A percentile compares a stretch with the other conserved stretches of the same genome.
phyloP scores from a whole-genome alignment of 2,329 filamentous ascomycete species.

The Penicillium sp. region DNA sequence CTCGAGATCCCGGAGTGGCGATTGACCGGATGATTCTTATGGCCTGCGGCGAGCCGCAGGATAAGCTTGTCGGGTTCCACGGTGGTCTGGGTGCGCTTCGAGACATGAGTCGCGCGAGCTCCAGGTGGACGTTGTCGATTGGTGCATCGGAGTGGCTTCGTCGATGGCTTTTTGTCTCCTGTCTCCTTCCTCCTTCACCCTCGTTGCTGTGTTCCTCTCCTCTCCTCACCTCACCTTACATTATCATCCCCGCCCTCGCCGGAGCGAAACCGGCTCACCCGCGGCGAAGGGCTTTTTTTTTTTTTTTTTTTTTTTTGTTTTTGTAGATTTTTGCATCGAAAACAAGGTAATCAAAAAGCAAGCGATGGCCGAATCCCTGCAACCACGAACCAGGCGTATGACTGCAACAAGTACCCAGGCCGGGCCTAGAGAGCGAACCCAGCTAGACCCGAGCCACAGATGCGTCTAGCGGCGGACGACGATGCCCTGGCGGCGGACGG shows the following conservation, averaged over 20 bases:
- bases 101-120: slow-evolving; percentile 2
- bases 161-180: slow-evolving; percentile 19
- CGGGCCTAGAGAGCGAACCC: background rate
- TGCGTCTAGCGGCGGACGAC: slow-evolving; percentile 38
- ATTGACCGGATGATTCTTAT: slow-evolving; percentile 17
- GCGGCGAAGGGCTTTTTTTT: slow-evolving; percentile 19
- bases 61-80: slow-evolving; percentile 22
- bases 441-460: background rate
- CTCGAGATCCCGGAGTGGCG: too few species aligned
- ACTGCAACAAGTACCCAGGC: slow-evolving; percentile 1
- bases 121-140: slow-evolving; percentile 16
- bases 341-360: slow-evolving; percentile 15
- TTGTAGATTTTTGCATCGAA: slow-evolving; percentile 7
- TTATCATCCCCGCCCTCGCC: slow-evolving; percentile 19
- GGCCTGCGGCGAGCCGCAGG: slow-evolving; percentile 14
- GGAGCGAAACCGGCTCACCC: slow-evolving; percentile 20
- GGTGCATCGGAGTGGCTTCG: slow-evolving; percentile 16
- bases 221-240: slow-evolving; percentile 1
- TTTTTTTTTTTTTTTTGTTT: slow-evolving; percentile 9
- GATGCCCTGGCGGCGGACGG: slow-evolving; percentile 38
- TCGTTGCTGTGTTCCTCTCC: background rate
- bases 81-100: slow-evolving; percentile 3
- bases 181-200: slow-evolving; percentile 7
- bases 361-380: slow-evolving; percentile 14
- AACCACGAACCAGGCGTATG: slow-evolving; percentile 12